These are phyloP conservation scores for Guillardia theta DNA, from an alignment of 78 protist genomes.

Conservation along the genomic window DNA sequence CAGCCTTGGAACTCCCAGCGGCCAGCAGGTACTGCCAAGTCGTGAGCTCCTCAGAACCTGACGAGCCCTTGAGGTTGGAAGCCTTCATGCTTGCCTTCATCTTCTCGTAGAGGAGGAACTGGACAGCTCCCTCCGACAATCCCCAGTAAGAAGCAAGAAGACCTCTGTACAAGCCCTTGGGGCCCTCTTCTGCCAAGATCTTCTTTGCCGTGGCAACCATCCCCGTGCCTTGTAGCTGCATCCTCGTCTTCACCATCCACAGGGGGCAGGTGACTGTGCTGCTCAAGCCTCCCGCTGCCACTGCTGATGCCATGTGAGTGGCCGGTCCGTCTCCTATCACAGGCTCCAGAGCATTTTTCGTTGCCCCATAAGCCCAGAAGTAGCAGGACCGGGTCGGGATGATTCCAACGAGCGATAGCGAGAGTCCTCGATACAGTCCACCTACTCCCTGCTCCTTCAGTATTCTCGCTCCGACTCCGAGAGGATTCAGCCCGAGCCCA, in stretches of 20 bases:
- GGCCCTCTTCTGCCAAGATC: not conserved
- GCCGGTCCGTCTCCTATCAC: not conserved
- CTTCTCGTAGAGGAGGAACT: slow-evolving; percentile 16
- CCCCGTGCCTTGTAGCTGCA: slow-evolving; percentile 43
- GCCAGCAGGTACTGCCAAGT: not conserved
- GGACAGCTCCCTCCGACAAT: not conserved
- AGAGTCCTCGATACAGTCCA: slow-evolving; percentile 19
- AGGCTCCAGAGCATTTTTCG: not conserved
- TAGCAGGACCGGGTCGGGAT: slow-evolving; percentile 5
- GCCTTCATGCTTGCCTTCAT: not conserved
- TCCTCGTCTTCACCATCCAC: slow-evolving; percentile 57
- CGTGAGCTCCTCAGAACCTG: not conserved
- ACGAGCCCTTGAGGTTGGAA: not conserved
- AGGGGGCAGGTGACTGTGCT: slow-evolving; percentile 51
- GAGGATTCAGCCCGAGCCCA: not conserved
- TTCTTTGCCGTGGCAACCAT: not conserved
- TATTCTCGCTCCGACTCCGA: not conserved
- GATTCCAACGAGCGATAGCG: not conserved
- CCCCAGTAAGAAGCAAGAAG: slow-evolving; percentile 33
- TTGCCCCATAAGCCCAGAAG: slow-evolving; percentile 8
- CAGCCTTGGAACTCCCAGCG: slow-evolving; percentile 4
- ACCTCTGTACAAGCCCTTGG: not conserved
- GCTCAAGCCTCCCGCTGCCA: slow-evolving; percentile 35
- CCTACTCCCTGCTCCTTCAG: not conserved
- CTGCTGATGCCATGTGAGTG: not conserved